These are phyloP conservation scores for Candida sanyaensis DNA, from an alignment of 1,139 yeast species.

Conservation along the genomic window DNA sequence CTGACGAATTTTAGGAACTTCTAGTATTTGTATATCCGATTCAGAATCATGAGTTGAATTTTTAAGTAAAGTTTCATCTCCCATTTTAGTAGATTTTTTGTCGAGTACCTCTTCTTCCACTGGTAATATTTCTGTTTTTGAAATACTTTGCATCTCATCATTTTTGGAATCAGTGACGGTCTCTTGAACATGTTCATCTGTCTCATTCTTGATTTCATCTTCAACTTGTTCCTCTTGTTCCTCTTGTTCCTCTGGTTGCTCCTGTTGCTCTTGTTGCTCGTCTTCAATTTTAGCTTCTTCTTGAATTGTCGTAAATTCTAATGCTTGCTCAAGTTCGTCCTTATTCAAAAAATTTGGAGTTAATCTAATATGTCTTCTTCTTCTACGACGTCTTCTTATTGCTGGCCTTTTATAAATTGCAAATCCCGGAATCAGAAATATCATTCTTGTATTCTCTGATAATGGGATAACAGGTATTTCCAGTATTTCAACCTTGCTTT, in stretches of 20 bases:
- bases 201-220: neutral
- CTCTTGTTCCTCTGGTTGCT: neutral
- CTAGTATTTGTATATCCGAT: neutral
- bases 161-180: neutral
- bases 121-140: no score
- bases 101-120: no score
- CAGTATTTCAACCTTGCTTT: no score
- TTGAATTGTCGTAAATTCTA: neutral
- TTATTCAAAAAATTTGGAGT: neutral
- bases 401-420: neutral
- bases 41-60: no score
- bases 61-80: no score
- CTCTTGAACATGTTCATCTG: neutral
- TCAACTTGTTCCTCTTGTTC: neutral
- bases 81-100: no score
- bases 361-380: neutral
- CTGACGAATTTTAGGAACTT: neutral
- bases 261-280: neutral
- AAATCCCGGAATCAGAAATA: neutral
- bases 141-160: neutral
- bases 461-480: no score
- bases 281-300: neutral
- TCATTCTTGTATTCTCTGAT: neutral
- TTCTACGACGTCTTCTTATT: slow-evolving; percentile 5
- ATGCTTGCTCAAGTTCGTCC: slow-evolving; percentile 1